Conservation (phyloP, 306 rosid species). For the Gleditsia sinensis region DNA sequence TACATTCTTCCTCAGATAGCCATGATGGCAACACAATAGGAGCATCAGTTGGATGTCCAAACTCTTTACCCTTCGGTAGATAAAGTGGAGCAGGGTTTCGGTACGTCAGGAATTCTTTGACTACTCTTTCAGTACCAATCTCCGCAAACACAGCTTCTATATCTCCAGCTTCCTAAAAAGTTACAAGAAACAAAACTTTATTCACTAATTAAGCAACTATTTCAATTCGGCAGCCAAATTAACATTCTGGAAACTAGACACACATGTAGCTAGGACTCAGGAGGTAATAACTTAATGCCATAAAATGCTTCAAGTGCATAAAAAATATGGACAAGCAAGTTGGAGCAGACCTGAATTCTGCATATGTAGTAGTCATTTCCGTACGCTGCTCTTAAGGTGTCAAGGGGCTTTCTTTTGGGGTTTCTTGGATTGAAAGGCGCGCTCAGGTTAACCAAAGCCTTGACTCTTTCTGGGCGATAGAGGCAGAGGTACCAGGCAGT, state of each 20-base stretch:
- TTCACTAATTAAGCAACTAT: too few relatives aligned
- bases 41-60: conserved; percentile 48
- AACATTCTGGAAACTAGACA: not conserved
- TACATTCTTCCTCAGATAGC: conserved; percentile 67
- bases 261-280: not conserved
- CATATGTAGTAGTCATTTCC: conserved; percentile 68
- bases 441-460: conserved; percentile 67
- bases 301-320: not conserved
- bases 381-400: conserved; percentile 47
- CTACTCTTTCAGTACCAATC: conserved; percentile 61
- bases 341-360: conserved; percentile 71
- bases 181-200: too few relatives aligned
- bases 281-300: not conserved
- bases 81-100: conserved; percentile 60
- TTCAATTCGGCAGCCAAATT: too few relatives aligned
- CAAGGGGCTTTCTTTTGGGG: conserved; percentile 55
- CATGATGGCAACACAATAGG: conserved; percentile 65
- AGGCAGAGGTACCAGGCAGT: conserved; percentile 68
- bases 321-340: not conserved
- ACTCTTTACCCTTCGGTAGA: conserved; percentile 59
- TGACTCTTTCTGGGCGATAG: conserved; percentile 66
- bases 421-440: conserved; percentile 56
- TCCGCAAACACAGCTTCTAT: conserved; percentile 74
- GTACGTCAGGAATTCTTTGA: conserved; percentile 63
- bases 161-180: conserved; percentile 79